These are phyloP conservation scores for Schizophyllum amplum DNA, from an alignment of 1,284 basidiomycete genomes.

Conservation along the genomic window DNA sequence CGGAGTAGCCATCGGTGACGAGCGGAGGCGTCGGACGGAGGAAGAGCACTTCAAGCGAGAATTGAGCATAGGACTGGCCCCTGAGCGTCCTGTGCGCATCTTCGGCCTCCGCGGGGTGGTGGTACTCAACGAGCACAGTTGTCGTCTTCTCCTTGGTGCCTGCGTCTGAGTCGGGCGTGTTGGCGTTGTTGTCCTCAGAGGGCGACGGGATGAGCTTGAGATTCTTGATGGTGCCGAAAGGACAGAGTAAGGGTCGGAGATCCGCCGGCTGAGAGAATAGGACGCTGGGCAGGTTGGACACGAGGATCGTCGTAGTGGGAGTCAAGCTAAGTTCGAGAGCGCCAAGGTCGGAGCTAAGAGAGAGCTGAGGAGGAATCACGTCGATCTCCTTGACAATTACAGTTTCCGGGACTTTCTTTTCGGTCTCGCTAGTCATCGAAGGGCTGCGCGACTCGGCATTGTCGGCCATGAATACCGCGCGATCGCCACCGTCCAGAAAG, in stretches of 20 bases:
- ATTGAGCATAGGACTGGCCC: constrained; percentile 12
- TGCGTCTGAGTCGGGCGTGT: background rate
- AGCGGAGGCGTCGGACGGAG: background rate
- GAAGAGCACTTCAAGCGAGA: constrained; percentile 8
- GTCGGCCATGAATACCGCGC: constrained; percentile 26
- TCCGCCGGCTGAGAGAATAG: constrained; percentile 61
- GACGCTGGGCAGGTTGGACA: constrained; percentile 56
- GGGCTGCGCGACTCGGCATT: constrained; percentile 34
- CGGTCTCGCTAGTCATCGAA: constrained; percentile 16
- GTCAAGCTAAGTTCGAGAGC: constrained; percentile 26
- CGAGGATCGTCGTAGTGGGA: constrained; percentile 47
- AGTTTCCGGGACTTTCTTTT: constrained; percentile 14
- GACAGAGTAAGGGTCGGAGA: constrained; percentile 62
- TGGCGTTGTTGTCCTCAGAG: too few species aligned
- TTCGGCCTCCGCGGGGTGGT: constrained; percentile 7
- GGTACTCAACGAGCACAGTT: constrained; percentile 11
- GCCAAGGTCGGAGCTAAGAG: constrained; percentile 15
- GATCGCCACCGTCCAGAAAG: constrained; percentile 72
- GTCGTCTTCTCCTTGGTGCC: constrained; percentile 1
- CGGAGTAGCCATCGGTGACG: background rate
- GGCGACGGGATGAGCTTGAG: constrained; percentile 29
- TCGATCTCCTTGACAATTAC: constrained; percentile 6
- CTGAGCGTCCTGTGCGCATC: constrained; percentile 10
- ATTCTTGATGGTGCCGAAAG: constrained; percentile 60
- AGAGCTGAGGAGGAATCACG: background rate